Conservation (phyloP, 139 green algal genomes). For the Pseudopediastrum boryanum region DNA sequence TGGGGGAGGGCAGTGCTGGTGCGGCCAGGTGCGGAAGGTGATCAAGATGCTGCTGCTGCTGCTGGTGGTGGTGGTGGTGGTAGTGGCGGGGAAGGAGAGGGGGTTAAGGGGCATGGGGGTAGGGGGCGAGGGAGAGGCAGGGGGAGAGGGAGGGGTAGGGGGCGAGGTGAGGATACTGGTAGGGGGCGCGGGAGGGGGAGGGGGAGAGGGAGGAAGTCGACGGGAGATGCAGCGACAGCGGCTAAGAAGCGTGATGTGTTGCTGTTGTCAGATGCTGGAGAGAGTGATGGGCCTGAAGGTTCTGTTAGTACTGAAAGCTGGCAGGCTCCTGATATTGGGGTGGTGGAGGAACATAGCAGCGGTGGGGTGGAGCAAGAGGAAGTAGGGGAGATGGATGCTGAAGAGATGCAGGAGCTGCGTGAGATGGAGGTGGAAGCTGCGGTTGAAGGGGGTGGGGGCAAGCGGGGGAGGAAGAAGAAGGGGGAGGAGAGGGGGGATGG, state of each 20-base stretch:
- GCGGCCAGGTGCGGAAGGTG: not conserved
- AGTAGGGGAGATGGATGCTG: not conserved
- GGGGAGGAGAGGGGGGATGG: not conserved
- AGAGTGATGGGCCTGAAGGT: constrained; percentile 8
- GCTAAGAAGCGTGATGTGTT: not conserved
- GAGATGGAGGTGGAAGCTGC: not conserved
- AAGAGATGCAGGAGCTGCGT: too few species aligned
- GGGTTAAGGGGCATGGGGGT: too few species aligned
- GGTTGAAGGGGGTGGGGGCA: not conserved
- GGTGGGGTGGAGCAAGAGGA: constrained; percentile 8
- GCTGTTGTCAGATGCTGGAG: constrained; percentile 21
- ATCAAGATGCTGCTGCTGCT: not conserved
- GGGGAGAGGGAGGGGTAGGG: too few species aligned
- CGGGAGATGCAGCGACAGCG: not conserved
- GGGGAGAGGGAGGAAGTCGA: not conserved
- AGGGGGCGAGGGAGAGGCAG: too few species aligned
- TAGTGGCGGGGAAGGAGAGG: too few species aligned
- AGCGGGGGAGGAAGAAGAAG: not conserved
- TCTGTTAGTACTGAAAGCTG: not conserved
- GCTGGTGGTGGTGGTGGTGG: not conserved
- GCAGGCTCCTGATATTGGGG: not conserved
- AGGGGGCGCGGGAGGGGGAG: not conserved
- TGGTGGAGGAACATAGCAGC: constrained; percentile 20
- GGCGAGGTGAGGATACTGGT: too few species aligned
- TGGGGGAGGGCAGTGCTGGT: not conserved